Percentiles rank a stretch among this genome's conserved stretches.
phyloP scores from a whole-genome alignment of 306 rosid genomes.

The Mimosa bimucronata region DNA sequence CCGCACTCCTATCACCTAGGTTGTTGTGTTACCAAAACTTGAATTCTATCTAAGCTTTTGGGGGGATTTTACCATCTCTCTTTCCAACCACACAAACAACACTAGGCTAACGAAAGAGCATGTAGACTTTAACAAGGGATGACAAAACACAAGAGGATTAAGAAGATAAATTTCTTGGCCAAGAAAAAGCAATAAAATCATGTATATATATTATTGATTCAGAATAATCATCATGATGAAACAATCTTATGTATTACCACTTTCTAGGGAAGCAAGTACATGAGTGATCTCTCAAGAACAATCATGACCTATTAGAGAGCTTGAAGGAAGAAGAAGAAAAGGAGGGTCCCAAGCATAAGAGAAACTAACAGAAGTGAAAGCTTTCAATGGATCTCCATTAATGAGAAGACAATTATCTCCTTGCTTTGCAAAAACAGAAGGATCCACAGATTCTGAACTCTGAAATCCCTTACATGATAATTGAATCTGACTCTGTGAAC shows the following conservation, averaged over 20 bases:
- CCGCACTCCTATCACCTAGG: no score
- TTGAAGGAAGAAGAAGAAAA: conserved; percentile 42
- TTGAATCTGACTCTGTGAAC: conserved; percentile 42
- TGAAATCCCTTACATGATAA: conserved; percentile 53
- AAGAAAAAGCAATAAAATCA: not conserved
- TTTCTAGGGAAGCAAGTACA: no score
- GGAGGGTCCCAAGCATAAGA: conserved; percentile 75
- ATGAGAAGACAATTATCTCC: conserved; percentile 50
- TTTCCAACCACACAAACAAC: no score
- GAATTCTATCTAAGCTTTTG: no score
- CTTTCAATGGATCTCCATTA: conserved; percentile 40
- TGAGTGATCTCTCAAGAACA: conserved; percentile 9
- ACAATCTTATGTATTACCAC: not conserved
- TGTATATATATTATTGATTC: not conserved
- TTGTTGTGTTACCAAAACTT: no score
- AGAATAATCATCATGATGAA: not conserved
- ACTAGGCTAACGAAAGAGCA: no score
- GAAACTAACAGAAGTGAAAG: conserved; percentile 38
- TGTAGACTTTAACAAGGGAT: no score
- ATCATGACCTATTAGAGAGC: conserved; percentile 33
- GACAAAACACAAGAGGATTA: not conserved
- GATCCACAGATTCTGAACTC: conserved; percentile 36
- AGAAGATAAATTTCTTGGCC: not conserved
- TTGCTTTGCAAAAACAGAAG: conserved; percentile 33
- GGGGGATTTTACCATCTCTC: no score